Evolutionary conservation across 768 basidiomycete species (phyloP).

Genomic region (Panaeolus papilionaceus): DNA sequence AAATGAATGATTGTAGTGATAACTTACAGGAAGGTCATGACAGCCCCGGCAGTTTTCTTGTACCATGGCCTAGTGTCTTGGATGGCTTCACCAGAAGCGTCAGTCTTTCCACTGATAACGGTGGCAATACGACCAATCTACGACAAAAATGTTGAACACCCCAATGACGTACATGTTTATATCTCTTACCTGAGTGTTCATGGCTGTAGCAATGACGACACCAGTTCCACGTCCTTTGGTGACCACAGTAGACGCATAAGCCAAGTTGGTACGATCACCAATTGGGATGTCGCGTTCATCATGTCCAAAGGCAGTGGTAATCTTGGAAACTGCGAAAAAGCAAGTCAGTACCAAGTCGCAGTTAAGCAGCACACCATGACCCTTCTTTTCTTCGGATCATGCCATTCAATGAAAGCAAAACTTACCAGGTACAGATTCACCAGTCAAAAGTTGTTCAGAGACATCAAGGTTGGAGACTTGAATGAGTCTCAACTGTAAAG

Average conservation of each 20-base stretch:
- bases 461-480: slow-evolving; percentile 53
- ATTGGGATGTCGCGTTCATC: slow-evolving; percentile 44
- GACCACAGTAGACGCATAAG: slow-evolving; percentile 47
- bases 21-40: slow-evolving; percentile 36
- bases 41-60: slow-evolving; percentile 29
- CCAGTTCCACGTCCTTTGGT: slow-evolving; percentile 57
- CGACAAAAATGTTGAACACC: neutral
- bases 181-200: slow-evolving; percentile 54
- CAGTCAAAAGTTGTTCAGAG: slow-evolving; percentile 59
- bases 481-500: slow-evolving; percentile 44
- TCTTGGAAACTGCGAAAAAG: slow-evolving; percentile 43
- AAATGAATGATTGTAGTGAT: neutral
- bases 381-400: neutral
- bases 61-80: slow-evolving; percentile 30
- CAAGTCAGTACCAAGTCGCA: neutral
- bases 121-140: slow-evolving; percentile 47
- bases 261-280: slow-evolving; percentile 50
- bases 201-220: slow-evolving; percentile 54
- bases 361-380: neutral
- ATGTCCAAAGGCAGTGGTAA: slow-evolving; percentile 34
- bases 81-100: slow-evolving; percentile 22
- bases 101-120: slow-evolving; percentile 38
- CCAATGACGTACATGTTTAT: slow-evolving; percentile 13
- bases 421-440: slow-evolving; percentile 54
- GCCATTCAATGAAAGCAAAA: neutral